Evolutionary conservation across 768 basidiomycete genomes (phyloP).

Genomic region (Brasilioporus rufonigricans): DNA sequence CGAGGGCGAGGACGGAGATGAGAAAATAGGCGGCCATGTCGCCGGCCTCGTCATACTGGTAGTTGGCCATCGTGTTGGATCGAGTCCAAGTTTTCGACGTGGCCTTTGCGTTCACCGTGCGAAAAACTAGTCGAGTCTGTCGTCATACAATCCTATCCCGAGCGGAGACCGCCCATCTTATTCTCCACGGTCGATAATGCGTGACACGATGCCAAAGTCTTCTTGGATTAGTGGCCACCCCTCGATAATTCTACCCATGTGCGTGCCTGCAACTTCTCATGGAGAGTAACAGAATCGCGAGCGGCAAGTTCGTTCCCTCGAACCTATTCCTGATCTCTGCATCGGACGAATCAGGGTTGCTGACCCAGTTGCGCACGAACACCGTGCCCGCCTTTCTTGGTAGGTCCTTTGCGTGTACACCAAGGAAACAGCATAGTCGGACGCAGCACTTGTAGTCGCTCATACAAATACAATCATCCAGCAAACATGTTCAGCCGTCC

Average conservation of each 20-base stretch:
- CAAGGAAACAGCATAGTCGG: too few species aligned
- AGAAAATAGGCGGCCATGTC: constrained; percentile 89
- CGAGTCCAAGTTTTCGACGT: constrained; percentile 8
- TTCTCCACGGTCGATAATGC: too few species aligned
- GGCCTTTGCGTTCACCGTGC: constrained; percentile 8
- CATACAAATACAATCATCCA: too few species aligned
- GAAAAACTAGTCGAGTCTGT: not conserved
- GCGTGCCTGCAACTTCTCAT: not conserved
- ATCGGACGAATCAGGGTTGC: not conserved
- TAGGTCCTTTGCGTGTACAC: too few species aligned
- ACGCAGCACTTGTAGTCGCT: too few species aligned
- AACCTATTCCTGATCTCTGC: not conserved
- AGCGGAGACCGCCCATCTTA: too few species aligned
- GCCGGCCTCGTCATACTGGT: constrained; percentile 84
- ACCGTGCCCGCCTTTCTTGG: too few species aligned
- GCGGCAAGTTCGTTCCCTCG: not conserved
- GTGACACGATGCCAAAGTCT: not conserved
- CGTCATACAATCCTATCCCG: too few species aligned
- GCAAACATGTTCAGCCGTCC: too few species aligned
- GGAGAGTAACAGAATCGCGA: not conserved
- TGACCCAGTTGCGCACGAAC: not conserved
- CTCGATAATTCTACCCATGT: not conserved
- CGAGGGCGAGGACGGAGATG: constrained; percentile 83
- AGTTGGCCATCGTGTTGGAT: constrained; percentile 54
- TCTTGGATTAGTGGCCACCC: not conserved